These are phyloP conservation scores for Venturia nashicola DNA, from an alignment of 2,329 filamentous ascomycete genomes.

Conservation along the genomic window DNA sequence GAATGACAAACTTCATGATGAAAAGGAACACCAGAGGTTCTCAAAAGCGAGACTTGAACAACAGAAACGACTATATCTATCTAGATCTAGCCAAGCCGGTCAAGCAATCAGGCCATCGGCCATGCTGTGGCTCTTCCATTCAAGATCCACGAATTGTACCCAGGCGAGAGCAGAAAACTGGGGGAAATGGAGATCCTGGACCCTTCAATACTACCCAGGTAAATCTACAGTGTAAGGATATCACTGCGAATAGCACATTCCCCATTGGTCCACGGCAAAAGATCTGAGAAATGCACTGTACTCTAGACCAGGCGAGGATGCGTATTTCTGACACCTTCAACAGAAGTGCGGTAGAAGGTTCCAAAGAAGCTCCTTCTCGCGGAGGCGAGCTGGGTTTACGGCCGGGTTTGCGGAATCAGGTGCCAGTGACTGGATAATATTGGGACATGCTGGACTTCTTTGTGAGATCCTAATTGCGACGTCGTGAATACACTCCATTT, in stretches of 20 bases:
- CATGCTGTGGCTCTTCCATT: background rate
- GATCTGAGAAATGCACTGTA: background rate
- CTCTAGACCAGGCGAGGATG: background rate
- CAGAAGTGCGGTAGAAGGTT: background rate
- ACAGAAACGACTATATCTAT: background rate
- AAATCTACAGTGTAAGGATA: background rate
- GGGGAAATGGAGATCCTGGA: background rate
- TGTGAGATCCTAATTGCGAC: background rate
- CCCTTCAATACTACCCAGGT: background rate
- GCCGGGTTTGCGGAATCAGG: background rate
- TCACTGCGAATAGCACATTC: background rate
- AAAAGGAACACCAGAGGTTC: background rate
- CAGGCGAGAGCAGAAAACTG: background rate
- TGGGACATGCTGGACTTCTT: background rate
- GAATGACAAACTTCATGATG: background rate
- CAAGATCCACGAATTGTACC: background rate
- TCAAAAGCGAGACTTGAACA: background rate
- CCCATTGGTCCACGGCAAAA: background rate
- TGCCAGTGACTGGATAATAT: background rate
- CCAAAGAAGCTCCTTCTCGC: background rate
- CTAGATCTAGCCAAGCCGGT: background rate
- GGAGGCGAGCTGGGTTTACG: background rate
- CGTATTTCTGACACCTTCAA: background rate
- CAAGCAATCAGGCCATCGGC: background rate
- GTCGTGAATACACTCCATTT: background rate